These are phyloP conservation scores for Epithele typhae DNA, from an alignment of 768 basidiomycete species.

Conservation along the genomic window DNA sequence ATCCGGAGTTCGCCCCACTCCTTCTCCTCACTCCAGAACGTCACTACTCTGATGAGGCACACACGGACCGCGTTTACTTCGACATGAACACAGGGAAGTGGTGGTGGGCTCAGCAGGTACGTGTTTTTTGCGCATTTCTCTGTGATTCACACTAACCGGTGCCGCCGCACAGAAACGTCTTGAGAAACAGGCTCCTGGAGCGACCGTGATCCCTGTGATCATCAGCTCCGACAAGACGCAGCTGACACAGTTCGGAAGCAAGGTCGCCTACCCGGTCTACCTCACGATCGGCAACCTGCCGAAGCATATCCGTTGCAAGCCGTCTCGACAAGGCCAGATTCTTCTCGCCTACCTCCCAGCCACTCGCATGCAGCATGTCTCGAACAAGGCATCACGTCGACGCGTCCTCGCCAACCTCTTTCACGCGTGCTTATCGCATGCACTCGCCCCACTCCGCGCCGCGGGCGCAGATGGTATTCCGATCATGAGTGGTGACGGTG, in stretches of 20 bases:
- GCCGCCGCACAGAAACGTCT: slow-evolving; percentile 8
- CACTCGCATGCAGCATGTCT: slow-evolving; percentile 14
- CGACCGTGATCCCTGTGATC: slow-evolving; percentile 20
- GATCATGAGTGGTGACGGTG: slow-evolving; percentile 20
- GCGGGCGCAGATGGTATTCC: slow-evolving; percentile 11
- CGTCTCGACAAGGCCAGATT: slow-evolving; percentile 19
- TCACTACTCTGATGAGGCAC: slow-evolving; percentile 30
- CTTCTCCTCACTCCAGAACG: slow-evolving; percentile 33
- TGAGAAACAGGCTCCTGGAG: slow-evolving; percentile 14
- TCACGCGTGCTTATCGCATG: slow-evolving; percentile 17
- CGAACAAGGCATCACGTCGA: slow-evolving; percentile 15
- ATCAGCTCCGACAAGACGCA: slow-evolving; percentile 23
- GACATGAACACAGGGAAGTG: slow-evolving; percentile 47
- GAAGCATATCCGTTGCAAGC: too few species aligned
- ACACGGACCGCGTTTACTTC: slow-evolving; percentile 26
- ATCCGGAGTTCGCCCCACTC: slow-evolving; percentile 28
- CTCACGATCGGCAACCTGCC: slow-evolving; percentile 26
- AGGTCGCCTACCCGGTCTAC: slow-evolving; percentile 23
- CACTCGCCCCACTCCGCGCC: slow-evolving; percentile 16
- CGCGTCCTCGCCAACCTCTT: slow-evolving; percentile 21
- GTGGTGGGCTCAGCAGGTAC: slow-evolving; percentile 50
- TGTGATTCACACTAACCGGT: not conserved
- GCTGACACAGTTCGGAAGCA: slow-evolving; percentile 18
- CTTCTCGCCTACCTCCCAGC: slow-evolving; percentile 25
- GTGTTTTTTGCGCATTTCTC: slow-evolving; percentile 1